Evolutionary conservation across 2,329 filamentous ascomycete genomes (phyloP), one percentile per base, ranked within the genome.

Genomic region (Penicillium thymicola): DNA sequence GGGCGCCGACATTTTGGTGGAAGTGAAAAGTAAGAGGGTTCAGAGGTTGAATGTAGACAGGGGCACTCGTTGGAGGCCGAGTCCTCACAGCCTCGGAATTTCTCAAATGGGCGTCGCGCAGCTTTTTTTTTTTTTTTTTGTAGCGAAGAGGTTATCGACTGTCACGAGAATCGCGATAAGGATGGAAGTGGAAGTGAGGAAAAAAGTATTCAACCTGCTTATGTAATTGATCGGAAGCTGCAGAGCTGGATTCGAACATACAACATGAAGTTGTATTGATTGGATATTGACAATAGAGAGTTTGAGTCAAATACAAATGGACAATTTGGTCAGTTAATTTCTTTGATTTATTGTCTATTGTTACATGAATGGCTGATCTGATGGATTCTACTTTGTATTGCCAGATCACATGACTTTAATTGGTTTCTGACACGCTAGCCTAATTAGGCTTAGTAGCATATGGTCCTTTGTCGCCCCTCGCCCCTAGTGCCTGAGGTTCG

Each of bases 1-100:
- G 13, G 70, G 62, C 10, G 67, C 63, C 49, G 72, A 71, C 71
- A 73, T 75, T 56, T 47, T 59, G 51, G 47, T 47, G 37, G 36
- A 51, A 46, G 46, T 14, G 41, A 28, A 18, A 55, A 42, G 30
- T 36, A 23, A 18, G 25, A 45, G 5, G n/a, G 23, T 10, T 32
- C 10, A 46, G 49, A 25, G 28, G 16, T 36, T n/a, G 30, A 50
- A 23, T 25, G n/a, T 34, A 23, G 32, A 41, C 16, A 36, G 48
- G 41, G 40, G 48, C 34, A 25, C 48, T 52, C 48, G 41, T 37
- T 40, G 2, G 27, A 40, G 36, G 54, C 41, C 48, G 48, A 52
- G 54, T 56, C 54, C 48, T 41, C 34, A 41, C 27, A 52, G 34
- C 41, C 48, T 56, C 14, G 14, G 16, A 14, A 21, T 36, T 40